Conservation (phyloP, 805 yeast species). For the Cyberlindnera nakhonratchasimensis region DNA sequence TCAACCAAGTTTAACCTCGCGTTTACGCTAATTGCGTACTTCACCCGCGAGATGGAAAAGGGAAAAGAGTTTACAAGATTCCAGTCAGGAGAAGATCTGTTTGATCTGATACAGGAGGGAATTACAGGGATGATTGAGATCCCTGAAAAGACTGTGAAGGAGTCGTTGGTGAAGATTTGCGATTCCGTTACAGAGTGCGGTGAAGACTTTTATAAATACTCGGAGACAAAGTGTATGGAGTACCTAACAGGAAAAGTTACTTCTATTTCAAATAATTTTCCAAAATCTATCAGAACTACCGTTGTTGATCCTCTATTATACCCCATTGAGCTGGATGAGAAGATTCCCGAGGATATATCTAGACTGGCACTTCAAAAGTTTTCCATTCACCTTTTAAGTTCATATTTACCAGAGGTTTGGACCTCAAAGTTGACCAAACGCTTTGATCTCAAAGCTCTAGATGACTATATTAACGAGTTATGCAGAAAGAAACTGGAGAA, state of each 20-base stretch:
- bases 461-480: constrained; percentile 24
- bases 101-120: constrained; percentile 33
- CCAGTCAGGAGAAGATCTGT: constrained; percentile 41
- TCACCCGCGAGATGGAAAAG: constrained; percentile 28
- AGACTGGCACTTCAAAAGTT: constrained; percentile 35
- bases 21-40: constrained; percentile 38
- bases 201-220: constrained; percentile 43
- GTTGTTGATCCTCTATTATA: constrained; percentile 28
- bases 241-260: constrained; percentile 39
- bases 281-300: constrained; percentile 30
- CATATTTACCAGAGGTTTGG: constrained; percentile 34
- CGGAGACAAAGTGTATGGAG: constrained; percentile 34
- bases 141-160: constrained; percentile 14
- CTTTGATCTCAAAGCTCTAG: constrained; percentile 32
- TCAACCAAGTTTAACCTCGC: constrained; percentile 39
- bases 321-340: constrained; percentile 29
- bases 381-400: constrained; percentile 46
- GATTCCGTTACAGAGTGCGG: constrained; percentile 42
- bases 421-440: constrained; percentile 26
- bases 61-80: constrained; percentile 31
- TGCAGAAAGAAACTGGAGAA: constrained; percentile 24
- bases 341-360: constrained; percentile 36
- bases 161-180: constrained; percentile 32
- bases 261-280: constrained; percentile 36
- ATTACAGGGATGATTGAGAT: constrained; percentile 14